A percentile compares a stretch with the other conserved stretches of the same genome.
Conservation (phyloP, 2,329 filamentous ascomycete genomes). For the Chaetomium olivaceum region DNA sequence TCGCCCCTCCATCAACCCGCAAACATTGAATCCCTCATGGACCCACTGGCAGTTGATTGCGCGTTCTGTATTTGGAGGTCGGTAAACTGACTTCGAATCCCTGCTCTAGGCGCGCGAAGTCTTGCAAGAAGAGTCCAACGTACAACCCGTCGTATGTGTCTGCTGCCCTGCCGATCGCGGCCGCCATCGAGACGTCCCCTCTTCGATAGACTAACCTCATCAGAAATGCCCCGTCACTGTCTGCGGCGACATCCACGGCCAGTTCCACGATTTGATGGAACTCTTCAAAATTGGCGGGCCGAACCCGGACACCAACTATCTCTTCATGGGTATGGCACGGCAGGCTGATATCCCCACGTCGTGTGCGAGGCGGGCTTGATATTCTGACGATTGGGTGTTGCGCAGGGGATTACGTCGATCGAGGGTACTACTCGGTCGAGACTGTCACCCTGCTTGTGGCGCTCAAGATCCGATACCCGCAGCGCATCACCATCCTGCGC, state of each 20-base stretch:
- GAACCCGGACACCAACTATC: conserved; percentile 97
- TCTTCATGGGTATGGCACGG: conserved; percentile 83
- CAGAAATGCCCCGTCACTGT: conserved; percentile 99
- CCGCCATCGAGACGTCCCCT: background rate
- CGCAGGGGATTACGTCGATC: conserved; percentile 93
- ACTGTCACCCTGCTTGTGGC: conserved; percentile 95
- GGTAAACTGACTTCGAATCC: conserved; percentile 38
- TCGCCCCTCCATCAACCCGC: background rate
- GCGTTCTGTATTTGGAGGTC: conserved; percentile 26
- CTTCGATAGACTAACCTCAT: conserved; percentile 34
- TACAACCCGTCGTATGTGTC: conserved; percentile 90
- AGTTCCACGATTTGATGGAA: conserved; percentile 99
- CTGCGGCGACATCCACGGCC: conserved; percentile 97
- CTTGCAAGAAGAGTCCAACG: conserved; percentile 95
- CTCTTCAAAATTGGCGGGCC: conserved; percentile 98
- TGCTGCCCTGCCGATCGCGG: conserved; percentile 12
- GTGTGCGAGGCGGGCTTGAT: conserved; percentile 8
- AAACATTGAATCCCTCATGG: background rate
- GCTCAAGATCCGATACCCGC: conserved; percentile 96
- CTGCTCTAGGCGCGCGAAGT: conserved; percentile 80
- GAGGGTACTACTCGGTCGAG: conserved; percentile 98
- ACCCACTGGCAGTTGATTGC: conserved; percentile 28
- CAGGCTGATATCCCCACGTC: conserved; percentile 25
- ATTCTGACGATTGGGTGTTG: conserved; percentile 25
- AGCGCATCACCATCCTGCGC: conserved; percentile 96